Base-by-base conservation (phyloP, 306 rosid genomes). In the Betula pendula region DNA sequence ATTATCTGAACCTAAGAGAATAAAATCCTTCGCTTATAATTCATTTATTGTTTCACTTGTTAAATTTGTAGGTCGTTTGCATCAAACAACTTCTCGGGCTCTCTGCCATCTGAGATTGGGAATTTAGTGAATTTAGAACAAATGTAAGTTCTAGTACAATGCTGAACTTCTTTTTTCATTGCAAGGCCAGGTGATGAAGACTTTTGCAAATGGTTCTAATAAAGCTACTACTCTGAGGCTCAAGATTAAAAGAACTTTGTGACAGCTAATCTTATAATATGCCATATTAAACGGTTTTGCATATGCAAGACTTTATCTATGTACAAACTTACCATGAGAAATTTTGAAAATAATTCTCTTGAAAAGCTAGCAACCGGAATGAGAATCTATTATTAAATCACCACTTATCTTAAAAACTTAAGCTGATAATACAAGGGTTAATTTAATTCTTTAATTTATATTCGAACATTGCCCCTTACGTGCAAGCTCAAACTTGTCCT, bases 71-170 rank as follows among this genome's bases (percentile, higher is more conserved):
- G 98, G 65, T 16, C 59, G 29, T 73, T 87, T 71, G 33, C 43
- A 55, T 51, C 93, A 66, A 94, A 92, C 89, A 94, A 88, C 74
- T 92, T 92, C 80, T 80, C 90, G 4, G 96, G 97, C 38, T 48
- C 93, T 81, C 82, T 94, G 14, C 97, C 98, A 52, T 68, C 88
- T 16, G 96, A 92, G 78, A 86, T 94, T 16, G 98, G 98, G 49
- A 75, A 80, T 11, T 77, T 94, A 20, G 43, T 72, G 40, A 84
- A 88, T 77, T 48, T 94, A 59, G 14, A 83, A 45, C 52, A 88
- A 67, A 72, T 92, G 97, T 92, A 80, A 90, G 49, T 45, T 45
- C 49, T 2, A 45, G 92, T 49, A 12, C 45, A 4, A 38, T 80
- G 43, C 16, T 45, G 2, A 49, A 10, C 20, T 55, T 44, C 8